Conservation (phyloP, 148 eudicot genomes). For the Dianthus caryophyllus region DNA sequence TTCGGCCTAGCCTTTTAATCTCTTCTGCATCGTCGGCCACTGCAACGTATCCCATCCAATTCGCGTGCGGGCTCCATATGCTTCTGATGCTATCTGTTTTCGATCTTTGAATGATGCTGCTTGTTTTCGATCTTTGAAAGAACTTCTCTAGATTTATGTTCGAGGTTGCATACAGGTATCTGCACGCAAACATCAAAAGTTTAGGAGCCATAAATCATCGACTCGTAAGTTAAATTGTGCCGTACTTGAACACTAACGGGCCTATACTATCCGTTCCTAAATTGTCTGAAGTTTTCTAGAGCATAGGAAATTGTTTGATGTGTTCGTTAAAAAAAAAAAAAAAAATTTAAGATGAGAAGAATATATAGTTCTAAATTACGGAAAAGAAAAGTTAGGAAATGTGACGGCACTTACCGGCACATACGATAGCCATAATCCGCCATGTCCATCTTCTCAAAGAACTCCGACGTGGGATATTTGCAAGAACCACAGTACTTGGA, state of each 20-base stretch:
- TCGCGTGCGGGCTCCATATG: conserved; percentile 85
- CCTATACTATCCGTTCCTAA: too few relatives aligned
- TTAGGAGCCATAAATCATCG: neutral
- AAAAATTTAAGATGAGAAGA: too few relatives aligned
- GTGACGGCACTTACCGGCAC: conserved; percentile 34
- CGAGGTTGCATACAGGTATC: conserved; percentile 76
- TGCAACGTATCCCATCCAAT: conserved; percentile 92
- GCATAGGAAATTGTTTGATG: too few relatives aligned
- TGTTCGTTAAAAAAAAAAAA: too few relatives aligned
- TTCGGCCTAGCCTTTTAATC: conserved; percentile 57
- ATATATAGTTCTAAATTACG: neutral
- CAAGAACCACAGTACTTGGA: conserved; percentile 88
- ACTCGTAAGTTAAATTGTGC: too few relatives aligned
- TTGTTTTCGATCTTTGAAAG: conserved; percentile 53
- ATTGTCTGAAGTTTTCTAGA: too few relatives aligned
- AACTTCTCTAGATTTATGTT: conserved; percentile 79
- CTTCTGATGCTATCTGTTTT: conserved; percentile 33
- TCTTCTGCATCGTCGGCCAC: conserved; percentile 50
- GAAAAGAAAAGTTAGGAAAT: neutral
- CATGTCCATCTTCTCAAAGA: conserved; percentile 63
- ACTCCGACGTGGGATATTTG: conserved; percentile 46
- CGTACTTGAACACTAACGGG: too few relatives aligned
- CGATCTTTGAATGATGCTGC: conserved; percentile 63
- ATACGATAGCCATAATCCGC: conserved; percentile 49
- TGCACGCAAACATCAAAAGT: conserved; percentile 8